Conservation (phyloP, 2,329 filamentous ascomycete genomes). For the Penicillium sp. region DNA sequence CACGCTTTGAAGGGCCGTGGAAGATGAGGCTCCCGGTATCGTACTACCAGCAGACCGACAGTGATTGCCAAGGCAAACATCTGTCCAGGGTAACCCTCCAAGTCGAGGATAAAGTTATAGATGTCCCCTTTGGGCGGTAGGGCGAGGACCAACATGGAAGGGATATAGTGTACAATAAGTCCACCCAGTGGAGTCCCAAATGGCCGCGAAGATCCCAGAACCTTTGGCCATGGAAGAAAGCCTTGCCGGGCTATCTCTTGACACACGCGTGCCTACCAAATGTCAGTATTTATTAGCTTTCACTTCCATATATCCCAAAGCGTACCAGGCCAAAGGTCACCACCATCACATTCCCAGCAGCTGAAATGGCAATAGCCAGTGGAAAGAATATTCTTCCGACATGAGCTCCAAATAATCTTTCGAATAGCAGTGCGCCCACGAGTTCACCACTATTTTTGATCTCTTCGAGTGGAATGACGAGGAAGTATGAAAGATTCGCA, state of each 20-base stretch:
- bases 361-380: constrained; percentile 65
- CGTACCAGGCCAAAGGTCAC: constrained; percentile 67
- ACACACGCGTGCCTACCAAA: constrained; percentile 62
- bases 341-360: constrained; percentile 71
- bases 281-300: background rate
- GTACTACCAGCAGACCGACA: constrained; percentile 60
- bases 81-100: constrained; percentile 67
- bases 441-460: constrained; percentile 67
- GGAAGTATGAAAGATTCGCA: constrained; percentile 63
- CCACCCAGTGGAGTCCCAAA: constrained; percentile 68
- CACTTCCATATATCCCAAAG: constrained; percentile 1
- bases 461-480: constrained; percentile 66
- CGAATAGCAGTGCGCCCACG: constrained; percentile 67
- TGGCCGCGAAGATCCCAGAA: constrained; percentile 64
- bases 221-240: constrained; percentile 62
- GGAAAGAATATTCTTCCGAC: constrained; percentile 61
- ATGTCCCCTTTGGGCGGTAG: constrained; percentile 65
- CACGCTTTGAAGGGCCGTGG: constrained; percentile 66
- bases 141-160: constrained; percentile 65
- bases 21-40: constrained; percentile 59
- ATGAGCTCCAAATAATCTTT: constrained; percentile 60
- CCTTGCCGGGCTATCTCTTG: constrained; percentile 72
- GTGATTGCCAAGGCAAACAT: constrained; percentile 60
- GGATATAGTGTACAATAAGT: constrained; percentile 67
- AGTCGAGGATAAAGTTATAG: constrained; percentile 71